Base-by-base conservation (phyloP, 768 basidiomycete species). In the Cystoderma amianthinum region DNA sequence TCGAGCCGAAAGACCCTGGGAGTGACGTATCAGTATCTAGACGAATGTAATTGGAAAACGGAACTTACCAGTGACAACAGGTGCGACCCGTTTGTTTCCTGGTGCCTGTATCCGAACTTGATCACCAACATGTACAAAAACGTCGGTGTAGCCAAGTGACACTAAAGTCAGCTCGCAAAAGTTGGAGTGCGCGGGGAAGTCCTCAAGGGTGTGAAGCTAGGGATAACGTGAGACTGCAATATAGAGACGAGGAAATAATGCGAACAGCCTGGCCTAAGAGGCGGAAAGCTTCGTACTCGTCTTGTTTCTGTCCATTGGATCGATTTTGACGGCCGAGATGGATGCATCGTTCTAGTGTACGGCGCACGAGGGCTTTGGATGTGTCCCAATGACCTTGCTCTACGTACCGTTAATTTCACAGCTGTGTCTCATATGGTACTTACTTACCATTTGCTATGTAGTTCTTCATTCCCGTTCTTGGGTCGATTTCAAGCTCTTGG, bases 381-480 rank as follows among this genome's bases (percentile, higher is more conserved):
- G 93, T 95, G 48, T 91, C 89, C 93, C 93, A 97, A n/a, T 55
- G 44, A 4, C 86, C 84, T 16, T 70, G 60, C 47, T 87, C 85
- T 15, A 20, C n/a, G 9, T 36, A 5, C n/a, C n/a, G n/a, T n/a
- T n/a, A n/a, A n/a, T n/a, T n/a, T 2, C 24, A n/a, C 15, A 4
- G 9, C 6, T 15, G 17, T 39, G 9, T 21, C 11, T 11, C 38
- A 6, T 16, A 9, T 11, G 7, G 21, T 25, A 35, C 9, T 10
- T 35, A 20, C 52, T 9, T 44, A 76, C 80, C 78, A 58, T 93
- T 94, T 0, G 88, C 88, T 45, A 94, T 93, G 59, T 89, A 90
- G 50, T 93, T 97, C 69, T 94, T 94, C 92, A 97, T 94, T 2
- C 92, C 94, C 0, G 85, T 88, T 11, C 71, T 64, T 0, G 75